These are phyloP conservation scores for Dillenia turbinata DNA, from an alignment of 164 flowering plant species.

Conservation along the genomic window DNA sequence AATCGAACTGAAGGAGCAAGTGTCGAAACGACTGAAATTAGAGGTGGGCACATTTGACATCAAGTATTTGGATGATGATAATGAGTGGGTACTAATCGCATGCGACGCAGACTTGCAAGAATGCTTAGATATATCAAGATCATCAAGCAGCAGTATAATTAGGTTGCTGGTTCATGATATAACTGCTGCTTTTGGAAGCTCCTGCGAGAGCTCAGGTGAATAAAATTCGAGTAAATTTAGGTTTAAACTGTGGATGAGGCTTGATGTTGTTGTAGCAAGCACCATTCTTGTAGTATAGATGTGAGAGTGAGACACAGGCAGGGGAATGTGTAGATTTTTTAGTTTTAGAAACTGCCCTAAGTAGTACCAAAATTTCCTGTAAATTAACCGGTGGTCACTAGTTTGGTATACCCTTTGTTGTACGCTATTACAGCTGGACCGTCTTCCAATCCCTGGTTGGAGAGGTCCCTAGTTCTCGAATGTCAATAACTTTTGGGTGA, in stretches of 20 bases:
- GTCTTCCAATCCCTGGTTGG: too few species aligned
- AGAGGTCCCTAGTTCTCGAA: too few species aligned
- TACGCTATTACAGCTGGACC: too few species aligned
- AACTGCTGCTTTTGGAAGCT: constrained; percentile 70
- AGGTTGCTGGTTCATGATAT: constrained; percentile 64
- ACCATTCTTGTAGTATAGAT: constrained; percentile 17
- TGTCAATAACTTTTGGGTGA: too few species aligned
- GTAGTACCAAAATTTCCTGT: constrained; percentile 3
- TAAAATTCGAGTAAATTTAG: constrained; percentile 13
- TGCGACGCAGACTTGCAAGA: constrained; percentile 89
- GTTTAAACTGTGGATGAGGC: constrained; percentile 8
- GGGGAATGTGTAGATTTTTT: constrained; percentile 25
- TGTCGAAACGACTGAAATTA: constrained; percentile 77
- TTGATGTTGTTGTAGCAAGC: constrained; percentile 5
- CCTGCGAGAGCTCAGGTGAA: constrained; percentile 82
- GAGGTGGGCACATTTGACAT: constrained; percentile 79
- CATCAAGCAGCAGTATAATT: constrained; percentile 54
- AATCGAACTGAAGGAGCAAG: constrained; percentile 71
- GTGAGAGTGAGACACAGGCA: constrained; percentile 2
- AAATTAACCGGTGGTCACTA: too few species aligned
- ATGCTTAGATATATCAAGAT: constrained; percentile 63
- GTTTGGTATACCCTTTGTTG: too few species aligned
- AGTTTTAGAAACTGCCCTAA: constrained; percentile 17
- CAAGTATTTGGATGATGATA: constrained; percentile 88
- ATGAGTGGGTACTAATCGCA: constrained; percentile 74